Conservation (phyloP, 805 yeast species). For the Pichia nakasei region DNA sequence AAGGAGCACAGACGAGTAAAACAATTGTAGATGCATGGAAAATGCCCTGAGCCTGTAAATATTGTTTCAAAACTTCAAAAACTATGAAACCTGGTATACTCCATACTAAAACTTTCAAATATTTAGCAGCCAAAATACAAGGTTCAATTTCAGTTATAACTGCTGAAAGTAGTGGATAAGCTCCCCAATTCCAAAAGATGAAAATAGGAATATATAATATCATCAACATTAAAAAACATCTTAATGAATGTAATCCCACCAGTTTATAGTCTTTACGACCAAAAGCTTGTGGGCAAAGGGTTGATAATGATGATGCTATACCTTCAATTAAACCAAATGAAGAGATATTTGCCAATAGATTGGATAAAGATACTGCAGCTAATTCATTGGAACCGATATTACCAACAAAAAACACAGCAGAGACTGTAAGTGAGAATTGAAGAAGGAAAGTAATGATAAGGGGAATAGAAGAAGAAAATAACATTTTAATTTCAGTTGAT, state of each 20-base stretch:
- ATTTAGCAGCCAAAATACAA: slow-evolving; percentile 39
- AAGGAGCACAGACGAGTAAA: slow-evolving; percentile 45
- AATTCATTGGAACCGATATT: slow-evolving; percentile 49
- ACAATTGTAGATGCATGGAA: slow-evolving; percentile 49
- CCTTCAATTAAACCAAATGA: slow-evolving; percentile 51
- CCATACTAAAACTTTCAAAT: slow-evolving; percentile 36
- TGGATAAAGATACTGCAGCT: slow-evolving; percentile 52
- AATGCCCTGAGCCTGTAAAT: slow-evolving; percentile 50
- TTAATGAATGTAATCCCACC: slow-evolving; percentile 44
- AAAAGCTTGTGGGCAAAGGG: slow-evolving; percentile 53
- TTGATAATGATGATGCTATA: slow-evolving; percentile 47
- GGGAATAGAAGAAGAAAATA: slow-evolving; percentile 38
- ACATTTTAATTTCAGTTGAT: slow-evolving; percentile 30
- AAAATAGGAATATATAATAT: slow-evolving; percentile 31
- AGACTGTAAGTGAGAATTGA: slow-evolving; percentile 45
- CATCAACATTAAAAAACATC: slow-evolving; percentile 39
- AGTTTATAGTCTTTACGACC: slow-evolving; percentile 42
- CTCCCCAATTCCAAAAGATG: slow-evolving; percentile 33
- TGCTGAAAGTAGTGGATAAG: slow-evolving; percentile 23
- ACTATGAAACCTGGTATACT: slow-evolving; percentile 51
- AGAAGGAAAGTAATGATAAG: slow-evolving; percentile 44
- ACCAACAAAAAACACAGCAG: slow-evolving; percentile 49
- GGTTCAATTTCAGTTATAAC: slow-evolving; percentile 40
- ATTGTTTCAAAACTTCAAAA: slow-evolving; percentile 49
- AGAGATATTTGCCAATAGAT: slow-evolving; percentile 48